Evolutionary conservation across 257 asterid species (phyloP), one percentile per base, ranked within the genome.

Genomic region (Nicotiana benthamiana): DNA sequence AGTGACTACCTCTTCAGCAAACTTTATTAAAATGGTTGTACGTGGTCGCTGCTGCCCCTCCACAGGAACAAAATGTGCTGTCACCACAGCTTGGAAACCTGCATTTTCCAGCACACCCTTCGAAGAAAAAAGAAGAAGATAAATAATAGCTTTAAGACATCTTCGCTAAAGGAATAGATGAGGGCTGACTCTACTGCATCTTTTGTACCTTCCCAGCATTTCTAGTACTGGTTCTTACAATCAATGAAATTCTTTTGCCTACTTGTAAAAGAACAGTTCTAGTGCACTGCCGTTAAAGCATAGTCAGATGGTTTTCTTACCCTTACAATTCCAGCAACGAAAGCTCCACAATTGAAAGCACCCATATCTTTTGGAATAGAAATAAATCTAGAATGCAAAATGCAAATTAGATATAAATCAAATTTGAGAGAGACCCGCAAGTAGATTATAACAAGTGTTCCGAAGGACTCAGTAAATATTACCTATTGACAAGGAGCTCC

Each of bases 301-400:
- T 43, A 22, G 59, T 3, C 3, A 40, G 32, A 11, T 5, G 26
- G 24, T 46, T 32, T 12, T 43, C 77, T 64, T 89, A 95, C 99
- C 97, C 89, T 89, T 80, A 95, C 99, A 70, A 95, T 90, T 79
- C 97, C 99, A 80, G 99, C 99, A 84, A 90, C 98, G 67, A 95
- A 95, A 75, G 98, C 99, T 84, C 99, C 99, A 17, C 99, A 95
- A 84, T 93, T 95, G 77, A 93, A 93, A 78, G 97, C 97, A 18
- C 98, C 99, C 98, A 93, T 95, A 87, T 95, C 99, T 80, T 95
- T 95, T 57, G 99, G 97, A 83, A 91, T 86, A 20, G 99, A 95
- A 81, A 95, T 93, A 88, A 95, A 95, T 84, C 99, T 95, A 88
- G 28, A 79, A 67, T 63, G 70, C 64, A 76, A 46, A 81, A 8